A percentile compares a stretch with the other conserved stretches of the same genome.
Conservation (phyloP, 208 protist species). For the Leishmania tropica region DNA sequence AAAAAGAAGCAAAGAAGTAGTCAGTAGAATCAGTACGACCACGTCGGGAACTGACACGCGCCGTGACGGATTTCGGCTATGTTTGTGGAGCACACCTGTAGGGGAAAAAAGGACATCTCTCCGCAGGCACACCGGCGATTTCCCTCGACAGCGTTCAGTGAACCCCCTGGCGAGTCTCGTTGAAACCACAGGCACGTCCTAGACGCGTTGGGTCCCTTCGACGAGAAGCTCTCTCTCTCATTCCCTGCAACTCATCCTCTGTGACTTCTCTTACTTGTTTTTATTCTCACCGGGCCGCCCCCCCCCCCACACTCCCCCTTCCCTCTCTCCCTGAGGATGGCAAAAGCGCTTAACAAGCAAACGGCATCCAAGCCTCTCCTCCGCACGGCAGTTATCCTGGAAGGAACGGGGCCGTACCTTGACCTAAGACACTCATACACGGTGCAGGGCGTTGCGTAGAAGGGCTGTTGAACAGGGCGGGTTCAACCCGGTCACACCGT, state of each 20-base stretch:
- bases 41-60: background rate
- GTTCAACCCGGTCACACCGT: background rate
- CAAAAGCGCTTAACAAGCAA: background rate
- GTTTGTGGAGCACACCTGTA: background rate
- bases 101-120: background rate
- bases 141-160: background rate
- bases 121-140: background rate
- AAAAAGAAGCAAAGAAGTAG: constrained; percentile 1
- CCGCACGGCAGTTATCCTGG: background rate
- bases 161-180: background rate
- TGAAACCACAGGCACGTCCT: background rate
- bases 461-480: background rate
- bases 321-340: background rate
- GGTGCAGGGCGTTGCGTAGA: background rate
- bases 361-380: background rate
- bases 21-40: background rate
- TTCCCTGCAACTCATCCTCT: background rate
- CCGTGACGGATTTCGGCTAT: background rate
- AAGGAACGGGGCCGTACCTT: background rate
- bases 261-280: background rate
- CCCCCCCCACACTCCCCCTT: too few species aligned
- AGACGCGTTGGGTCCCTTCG: background rate
- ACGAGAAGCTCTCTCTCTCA: background rate
- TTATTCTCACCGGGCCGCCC: background rate
- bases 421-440: background rate